These are phyloP conservation scores for Nematocida minor DNA, from an alignment of 371 early-diverging fungal genomes.

Conservation along the genomic window DNA sequence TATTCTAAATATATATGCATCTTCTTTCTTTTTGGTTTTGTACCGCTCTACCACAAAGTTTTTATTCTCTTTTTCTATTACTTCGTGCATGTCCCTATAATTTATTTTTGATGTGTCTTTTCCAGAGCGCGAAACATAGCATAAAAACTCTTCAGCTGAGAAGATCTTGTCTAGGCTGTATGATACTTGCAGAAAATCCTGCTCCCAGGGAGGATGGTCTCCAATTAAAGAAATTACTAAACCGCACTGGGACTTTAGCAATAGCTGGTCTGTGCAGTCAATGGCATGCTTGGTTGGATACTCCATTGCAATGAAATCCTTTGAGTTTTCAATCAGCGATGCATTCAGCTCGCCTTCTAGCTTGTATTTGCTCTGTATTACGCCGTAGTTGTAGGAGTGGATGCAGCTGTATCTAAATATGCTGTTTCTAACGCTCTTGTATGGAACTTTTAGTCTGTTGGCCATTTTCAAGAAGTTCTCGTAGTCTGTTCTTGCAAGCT, in stretches of 20 bases:
- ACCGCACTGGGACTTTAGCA: not conserved
- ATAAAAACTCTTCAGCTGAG: constrained; percentile 7
- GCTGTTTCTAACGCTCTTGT: not conserved
- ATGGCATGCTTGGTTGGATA: constrained; percentile 13
- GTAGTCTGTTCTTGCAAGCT: not conserved
- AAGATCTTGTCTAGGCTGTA: not conserved
- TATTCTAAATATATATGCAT: constrained; percentile 1
- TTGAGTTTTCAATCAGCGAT: constrained; percentile 11
- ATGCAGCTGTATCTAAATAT: constrained; percentile 23
- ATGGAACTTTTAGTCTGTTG: constrained; percentile 7
- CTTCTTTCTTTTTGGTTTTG: not conserved
- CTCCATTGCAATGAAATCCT: constrained; percentile 47
- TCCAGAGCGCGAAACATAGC: not conserved
- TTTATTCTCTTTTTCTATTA: constrained; percentile 2
- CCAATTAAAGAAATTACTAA: constrained; percentile 45
- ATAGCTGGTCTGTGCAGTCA: not conserved
- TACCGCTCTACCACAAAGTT: constrained; percentile 19
- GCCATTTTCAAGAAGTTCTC: not conserved
- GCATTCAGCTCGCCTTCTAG: constrained; percentile 28
- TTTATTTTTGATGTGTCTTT: not conserved
- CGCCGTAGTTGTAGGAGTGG: constrained; percentile 31
- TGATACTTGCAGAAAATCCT: constrained; percentile 28
- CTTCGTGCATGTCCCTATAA: not conserved
- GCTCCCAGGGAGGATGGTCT: constrained; percentile 19
- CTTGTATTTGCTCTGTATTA: not conserved